Base-by-base conservation (phyloP, 768 basidiomycete genomes). In the Phylloporus arenicola region DNA sequence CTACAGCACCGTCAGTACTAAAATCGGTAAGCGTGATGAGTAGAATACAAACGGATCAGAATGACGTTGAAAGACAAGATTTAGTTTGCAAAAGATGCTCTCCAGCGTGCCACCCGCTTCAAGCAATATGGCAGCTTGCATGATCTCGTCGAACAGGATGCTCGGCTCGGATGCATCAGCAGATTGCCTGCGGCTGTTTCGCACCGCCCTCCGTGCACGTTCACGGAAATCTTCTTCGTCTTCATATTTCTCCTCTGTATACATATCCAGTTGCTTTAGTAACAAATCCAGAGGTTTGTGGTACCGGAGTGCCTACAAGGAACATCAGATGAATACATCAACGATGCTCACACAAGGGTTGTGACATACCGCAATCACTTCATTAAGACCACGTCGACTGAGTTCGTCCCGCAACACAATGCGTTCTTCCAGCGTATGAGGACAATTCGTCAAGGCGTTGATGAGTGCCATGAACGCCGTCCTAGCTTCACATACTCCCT, bases 191-290 rank as follows among this genome's bases (percentile, higher is more conserved):
- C 52, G 47, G 43, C 54, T 61, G 44, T 57, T 58, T 43, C 63
- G 56, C 37, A 74, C 64, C 31, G 68, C 61, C 47, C 57, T 69
- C n/a, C 65, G 74, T 33, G 79, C 72, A 31, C 81, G 77, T 55
- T 92, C 84, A 34, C 82, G 81, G 68, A 89, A 76, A 44, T 93
- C 88, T 61, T 88, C 84, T 63, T 90, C 87, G 62, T 96, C 92
- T 59, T 94, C 92, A 40, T 84, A 88, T 57, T 90, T 88, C 64
- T 94, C 92, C 54, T 95, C 92, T 0, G 80, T 77, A 58, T 92
- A 95, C 24, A 90, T 75, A 54, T 86, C 80, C 6, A 93, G 69
- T 58, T 94, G 92, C 0, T 76, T 86, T n/a, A 87, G 62, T n/a
- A 95, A 68, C 4, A 58, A 64, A n/a, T 86, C 90, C 7, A 90